phyloP scores from a whole-genome alignment of 495 filamentous ascomycete genomes.

The Glarea lozoyensis region DNA sequence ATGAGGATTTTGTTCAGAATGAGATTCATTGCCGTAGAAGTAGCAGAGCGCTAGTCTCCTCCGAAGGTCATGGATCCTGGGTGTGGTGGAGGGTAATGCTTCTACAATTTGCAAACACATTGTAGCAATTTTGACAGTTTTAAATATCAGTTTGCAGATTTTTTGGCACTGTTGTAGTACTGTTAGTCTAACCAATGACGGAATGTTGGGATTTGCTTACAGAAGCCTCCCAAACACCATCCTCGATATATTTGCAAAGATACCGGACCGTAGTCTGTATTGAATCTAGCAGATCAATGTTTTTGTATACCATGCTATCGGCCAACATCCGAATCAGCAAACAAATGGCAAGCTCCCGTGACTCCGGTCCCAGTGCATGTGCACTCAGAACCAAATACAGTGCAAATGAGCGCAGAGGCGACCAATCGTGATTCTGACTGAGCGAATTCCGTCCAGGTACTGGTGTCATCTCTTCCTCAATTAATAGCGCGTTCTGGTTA shows the following conservation, averaged over 20 bases:
- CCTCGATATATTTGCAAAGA: conserved; percentile 11
- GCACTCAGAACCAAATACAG: conserved; percentile 8
- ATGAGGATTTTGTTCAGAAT: conserved; percentile 28
- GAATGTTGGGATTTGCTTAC: conserved; percentile 7
- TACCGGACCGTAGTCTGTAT: conserved; percentile 13
- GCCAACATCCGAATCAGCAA: conserved; percentile 15
- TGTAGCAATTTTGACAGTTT: conserved; percentile 36
- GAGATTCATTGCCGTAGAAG: conserved; percentile 46
- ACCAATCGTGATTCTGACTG: conserved; percentile 12
- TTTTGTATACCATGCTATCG: conserved; percentile 12
- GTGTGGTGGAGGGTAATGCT: conserved; percentile 43
- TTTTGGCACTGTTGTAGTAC: conserved; percentile 38
- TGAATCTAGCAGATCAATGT: conserved; percentile 13
- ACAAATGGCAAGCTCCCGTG: conserved; percentile 8
- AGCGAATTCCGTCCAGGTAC: conserved; percentile 3
- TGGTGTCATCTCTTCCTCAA: conserved; percentile 12
- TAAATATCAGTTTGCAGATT: conserved; percentile 43
- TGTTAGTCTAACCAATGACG: conserved; percentile 18
- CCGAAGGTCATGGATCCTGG: conserved; percentile 51
- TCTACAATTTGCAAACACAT: conserved; percentile 53
- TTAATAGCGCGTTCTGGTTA: conserved; percentile 22
- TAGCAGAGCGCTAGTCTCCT: conserved; percentile 67
- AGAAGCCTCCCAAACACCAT: conserved; percentile 11
- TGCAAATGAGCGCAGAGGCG: conserved; percentile 10
- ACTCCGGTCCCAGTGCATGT: conserved; percentile 1